Percentiles rank a stretch among this genome's conserved stretches.
phyloP scores from a whole-genome alignment of 257 asterid genomes.

The Solanum acaule region DNA sequence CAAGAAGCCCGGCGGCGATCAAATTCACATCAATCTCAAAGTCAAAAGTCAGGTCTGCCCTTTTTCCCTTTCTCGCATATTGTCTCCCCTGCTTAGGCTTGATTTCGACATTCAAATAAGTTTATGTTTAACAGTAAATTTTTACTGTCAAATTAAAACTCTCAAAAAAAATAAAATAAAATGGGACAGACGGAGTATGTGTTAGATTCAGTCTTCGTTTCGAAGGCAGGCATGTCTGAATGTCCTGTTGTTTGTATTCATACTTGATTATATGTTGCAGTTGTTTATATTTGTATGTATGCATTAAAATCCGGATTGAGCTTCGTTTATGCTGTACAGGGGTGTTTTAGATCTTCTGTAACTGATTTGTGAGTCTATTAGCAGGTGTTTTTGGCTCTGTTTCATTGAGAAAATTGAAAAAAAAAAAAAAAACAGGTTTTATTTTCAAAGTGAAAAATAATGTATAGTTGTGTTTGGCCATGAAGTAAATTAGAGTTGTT shows the following conservation, averaged over 20 bases:
- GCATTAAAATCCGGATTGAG: background rate
- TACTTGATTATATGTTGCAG: background rate
- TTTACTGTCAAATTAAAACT: too few relatives aligned
- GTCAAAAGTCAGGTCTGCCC: slow-evolving; percentile 29
- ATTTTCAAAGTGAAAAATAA: background rate
- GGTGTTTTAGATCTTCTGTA: background rate
- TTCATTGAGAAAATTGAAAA: background rate
- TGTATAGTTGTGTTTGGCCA: background rate
- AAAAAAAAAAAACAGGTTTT: background rate
- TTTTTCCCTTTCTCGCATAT: background rate
- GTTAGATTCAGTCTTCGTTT: background rate
- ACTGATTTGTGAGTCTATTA: background rate
- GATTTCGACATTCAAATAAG: too few relatives aligned
- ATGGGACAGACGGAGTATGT: background rate
- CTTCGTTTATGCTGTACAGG: background rate
- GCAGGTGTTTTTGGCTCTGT: background rate
- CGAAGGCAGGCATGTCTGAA: background rate
- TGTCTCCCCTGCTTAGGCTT: background rate
- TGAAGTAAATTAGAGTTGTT: background rate
- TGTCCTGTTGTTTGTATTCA: background rate
- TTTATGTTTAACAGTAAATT: too few relatives aligned
- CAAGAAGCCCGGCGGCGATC: slow-evolving; percentile 33
- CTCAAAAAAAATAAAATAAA: too few relatives aligned
- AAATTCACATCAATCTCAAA: slow-evolving; percentile 33
- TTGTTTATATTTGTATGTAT: background rate